A percentile compares a stretch with the other conserved stretches of the same genome.
phyloP scores from a whole-genome alignment of 306 rosid species.

The Cotoneaster glaucophyllus region DNA sequence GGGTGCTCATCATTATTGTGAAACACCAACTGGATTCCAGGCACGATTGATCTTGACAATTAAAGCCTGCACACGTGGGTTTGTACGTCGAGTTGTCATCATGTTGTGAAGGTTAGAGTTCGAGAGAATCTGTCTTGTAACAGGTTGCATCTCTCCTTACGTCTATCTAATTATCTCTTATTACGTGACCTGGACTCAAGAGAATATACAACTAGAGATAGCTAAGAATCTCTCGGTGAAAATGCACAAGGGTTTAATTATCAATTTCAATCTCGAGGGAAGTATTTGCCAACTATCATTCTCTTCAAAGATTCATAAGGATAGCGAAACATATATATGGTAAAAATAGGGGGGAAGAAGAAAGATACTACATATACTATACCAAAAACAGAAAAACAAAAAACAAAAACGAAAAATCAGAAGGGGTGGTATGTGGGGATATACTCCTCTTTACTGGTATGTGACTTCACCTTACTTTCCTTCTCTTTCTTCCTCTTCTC shows the following conservation, averaged over 20 bases:
- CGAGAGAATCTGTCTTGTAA: no score
- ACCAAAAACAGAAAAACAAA: slow-evolving; percentile 29
- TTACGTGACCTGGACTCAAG: no score
- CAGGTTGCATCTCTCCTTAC: no score
- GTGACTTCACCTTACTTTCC: slow-evolving; percentile 28
- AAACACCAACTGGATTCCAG: neutral
- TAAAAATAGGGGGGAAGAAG: neutral
- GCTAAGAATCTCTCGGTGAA: no score
- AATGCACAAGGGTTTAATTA: no score
- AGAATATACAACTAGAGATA: no score
- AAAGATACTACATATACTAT: slow-evolving; percentile 52
- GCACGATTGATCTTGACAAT: neutral
- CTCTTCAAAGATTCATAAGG: slow-evolving; percentile 24
- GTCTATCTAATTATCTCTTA: no score
- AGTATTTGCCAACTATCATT: slow-evolving; percentile 15
- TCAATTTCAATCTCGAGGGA: no score
- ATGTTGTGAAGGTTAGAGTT: neutral
- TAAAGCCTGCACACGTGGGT: neutral
- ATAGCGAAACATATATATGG: slow-evolving; percentile 32
- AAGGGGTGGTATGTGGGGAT: slow-evolving; percentile 33
- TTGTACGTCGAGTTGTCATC: neutral
- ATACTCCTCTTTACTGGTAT: slow-evolving; percentile 35
- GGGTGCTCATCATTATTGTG: neutral
- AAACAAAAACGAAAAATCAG: slow-evolving; percentile 36
- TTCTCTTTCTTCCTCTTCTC: slow-evolving; percentile 60